Percentiles rank a stretch among this genome's conserved stretches.
phyloP scores from a whole-genome alignment of 345 rosid species.

The Bruguiera sexangula region DNA sequence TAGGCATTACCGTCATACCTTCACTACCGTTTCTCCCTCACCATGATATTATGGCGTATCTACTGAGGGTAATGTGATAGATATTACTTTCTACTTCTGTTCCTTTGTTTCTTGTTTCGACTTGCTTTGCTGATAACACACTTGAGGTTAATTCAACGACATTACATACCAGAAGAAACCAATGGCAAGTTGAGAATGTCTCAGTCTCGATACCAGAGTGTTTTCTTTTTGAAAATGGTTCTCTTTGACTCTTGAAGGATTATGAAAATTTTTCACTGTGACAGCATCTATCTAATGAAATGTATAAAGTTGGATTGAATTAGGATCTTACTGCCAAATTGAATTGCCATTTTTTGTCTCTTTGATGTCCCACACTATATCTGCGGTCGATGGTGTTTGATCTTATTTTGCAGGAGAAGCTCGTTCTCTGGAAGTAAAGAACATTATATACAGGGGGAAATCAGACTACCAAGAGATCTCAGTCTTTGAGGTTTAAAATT shows the following conservation, averaged over 20 bases:
- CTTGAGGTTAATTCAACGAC: no score
- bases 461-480: conserved; percentile 90
- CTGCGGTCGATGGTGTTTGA: background rate
- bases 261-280: background rate
- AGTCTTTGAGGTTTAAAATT: conserved; percentile 69
- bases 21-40: no score
- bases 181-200: no score
- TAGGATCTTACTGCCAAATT: background rate
- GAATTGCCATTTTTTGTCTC: no score
- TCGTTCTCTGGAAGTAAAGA: conserved; percentile 80
- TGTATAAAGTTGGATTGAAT: background rate
- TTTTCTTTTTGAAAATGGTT: background rate
- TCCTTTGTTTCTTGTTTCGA: no score
- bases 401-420: conserved; percentile 68
- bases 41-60: no score
- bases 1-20: conserved; percentile 21
- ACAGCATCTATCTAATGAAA: no score
- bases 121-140: no score
- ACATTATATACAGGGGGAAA: conserved; percentile 60
- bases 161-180: no score
- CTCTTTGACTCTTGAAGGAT: background rate
- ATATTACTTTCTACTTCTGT: no score
- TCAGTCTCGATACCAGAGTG: background rate
- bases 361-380: background rate
- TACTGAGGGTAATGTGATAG: no score